Percentiles rank a stretch among this genome's conserved stretches.
Evolutionary conservation across 305 asterid species (phyloP).

Genomic region (Vinca major): DNA sequence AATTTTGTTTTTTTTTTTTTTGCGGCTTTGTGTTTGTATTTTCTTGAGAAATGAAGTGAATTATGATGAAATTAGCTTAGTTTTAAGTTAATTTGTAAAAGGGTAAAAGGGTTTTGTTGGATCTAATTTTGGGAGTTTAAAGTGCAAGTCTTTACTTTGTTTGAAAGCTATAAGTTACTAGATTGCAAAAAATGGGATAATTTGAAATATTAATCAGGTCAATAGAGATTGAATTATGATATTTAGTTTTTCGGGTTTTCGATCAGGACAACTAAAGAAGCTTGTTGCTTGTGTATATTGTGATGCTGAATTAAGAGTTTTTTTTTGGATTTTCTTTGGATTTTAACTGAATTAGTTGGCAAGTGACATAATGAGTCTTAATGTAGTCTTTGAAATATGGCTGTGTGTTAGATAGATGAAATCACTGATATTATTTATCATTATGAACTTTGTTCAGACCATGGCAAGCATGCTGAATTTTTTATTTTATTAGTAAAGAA

Average conservation of each 20-base stretch:
- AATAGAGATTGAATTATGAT: neutral
- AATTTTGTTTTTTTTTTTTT: neutral
- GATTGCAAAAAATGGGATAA: neutral
- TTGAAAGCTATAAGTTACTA: constrained; percentile 15
- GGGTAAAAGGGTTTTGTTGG: constrained; percentile 35
- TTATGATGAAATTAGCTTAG: constrained; percentile 1
- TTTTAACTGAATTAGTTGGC: neutral
- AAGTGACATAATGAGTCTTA: neutral
- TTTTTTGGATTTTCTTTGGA: neutral
- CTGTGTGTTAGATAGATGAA: neutral
- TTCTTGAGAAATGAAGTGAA: neutral
- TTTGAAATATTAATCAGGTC: neutral
- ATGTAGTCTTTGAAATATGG: neutral
- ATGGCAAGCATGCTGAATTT: neutral
- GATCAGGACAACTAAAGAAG: no score
- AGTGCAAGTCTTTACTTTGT: constrained; percentile 18
- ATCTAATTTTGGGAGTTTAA: constrained; percentile 29
- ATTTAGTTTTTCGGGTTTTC: neutral
- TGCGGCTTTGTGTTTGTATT: constrained; percentile 5
- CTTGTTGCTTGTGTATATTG: no score
- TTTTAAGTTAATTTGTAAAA: constrained; percentile 10
- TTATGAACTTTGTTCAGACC: neutral
- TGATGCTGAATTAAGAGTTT: neutral
- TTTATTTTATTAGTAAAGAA: no score
- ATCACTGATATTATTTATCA: neutral